A percentile compares a stretch with the other conserved stretches of the same genome.
Conservation (phyloP, 441 rosid species). For the Brassica balearica region DNA sequence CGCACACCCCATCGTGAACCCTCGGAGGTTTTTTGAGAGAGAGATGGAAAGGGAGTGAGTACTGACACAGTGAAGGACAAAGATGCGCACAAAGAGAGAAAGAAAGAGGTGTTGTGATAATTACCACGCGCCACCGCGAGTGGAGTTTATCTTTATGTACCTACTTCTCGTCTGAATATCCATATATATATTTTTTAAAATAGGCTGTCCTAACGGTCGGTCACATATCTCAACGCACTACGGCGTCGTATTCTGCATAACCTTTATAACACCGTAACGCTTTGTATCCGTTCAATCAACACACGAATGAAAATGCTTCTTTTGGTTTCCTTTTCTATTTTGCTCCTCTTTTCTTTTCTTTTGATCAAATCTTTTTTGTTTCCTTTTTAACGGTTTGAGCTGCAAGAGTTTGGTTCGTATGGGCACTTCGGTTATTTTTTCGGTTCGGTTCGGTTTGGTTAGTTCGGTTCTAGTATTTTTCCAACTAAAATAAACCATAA, state of each 20-base stretch:
- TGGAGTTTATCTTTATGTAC: slow-evolving; percentile 3
- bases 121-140: slow-evolving; percentile 39
- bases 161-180: slow-evolving; percentile 12
- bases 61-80: neutral
- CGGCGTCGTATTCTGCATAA: slow-evolving; percentile 47
- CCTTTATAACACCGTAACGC: slow-evolving; percentile 4
- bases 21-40: neutral
- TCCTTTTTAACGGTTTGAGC: neutral
- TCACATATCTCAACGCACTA: slow-evolving; percentile 61
- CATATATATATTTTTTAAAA: neutral
- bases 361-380: neutral
- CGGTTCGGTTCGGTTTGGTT: too few species aligned
- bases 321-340: neutral
- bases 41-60: slow-evolving; percentile 19
- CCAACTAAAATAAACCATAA: too few species aligned
- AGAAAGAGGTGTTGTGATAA: slow-evolving; percentile 9
- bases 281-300: slow-evolving; percentile 12
- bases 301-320: neutral
- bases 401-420: neutral
- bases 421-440: too few species aligned
- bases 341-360: neutral
- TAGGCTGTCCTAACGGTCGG: slow-evolving; percentile 74
- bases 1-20: slow-evolving; percentile 60
- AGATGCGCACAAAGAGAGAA: slow-evolving; percentile 17
- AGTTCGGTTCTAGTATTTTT: too few species aligned